A percentile compares a stretch with the other conserved stretches of the same genome.
These are phyloP conservation scores for Knufia petricola DNA, from an alignment of 2,329 filamentous ascomycete species.

Conservation along the genomic window DNA sequence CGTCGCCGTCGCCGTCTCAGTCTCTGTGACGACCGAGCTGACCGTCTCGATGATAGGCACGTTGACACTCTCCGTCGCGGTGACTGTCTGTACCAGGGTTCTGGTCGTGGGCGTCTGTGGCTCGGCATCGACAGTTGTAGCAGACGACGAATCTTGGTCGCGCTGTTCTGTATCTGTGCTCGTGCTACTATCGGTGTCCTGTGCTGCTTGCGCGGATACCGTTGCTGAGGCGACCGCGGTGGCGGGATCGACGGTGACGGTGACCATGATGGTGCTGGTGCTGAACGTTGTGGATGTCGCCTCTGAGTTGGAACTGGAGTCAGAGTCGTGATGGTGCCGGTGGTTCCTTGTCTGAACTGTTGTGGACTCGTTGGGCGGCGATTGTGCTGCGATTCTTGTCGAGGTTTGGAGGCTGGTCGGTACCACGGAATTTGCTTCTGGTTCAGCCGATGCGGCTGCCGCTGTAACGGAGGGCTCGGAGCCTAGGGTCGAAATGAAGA, in stretches of 20 bases:
- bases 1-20: slow-evolving; percentile 9
- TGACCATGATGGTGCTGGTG: not conserved
- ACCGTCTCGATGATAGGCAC: slow-evolving; percentile 4
- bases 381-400: not conserved
- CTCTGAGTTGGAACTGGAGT: too few relatives aligned
- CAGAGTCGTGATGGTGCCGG: not conserved
- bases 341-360: not conserved
- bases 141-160: too few relatives aligned
- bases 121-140: too few relatives aligned
- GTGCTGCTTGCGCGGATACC: not conserved
- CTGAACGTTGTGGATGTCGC: too few relatives aligned
- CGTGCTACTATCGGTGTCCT: slow-evolving; percentile 3
- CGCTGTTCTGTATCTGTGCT: slow-evolving; percentile 1
- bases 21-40: not conserved
- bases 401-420: too few relatives aligned
- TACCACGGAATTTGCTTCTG: too few relatives aligned
- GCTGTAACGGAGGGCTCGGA: not conserved
- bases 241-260: not conserved
- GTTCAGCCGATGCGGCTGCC: not conserved
- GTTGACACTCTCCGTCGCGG: slow-evolving; percentile 5
- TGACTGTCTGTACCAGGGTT: slow-evolving; percentile 5
- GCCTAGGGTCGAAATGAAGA: not conserved
- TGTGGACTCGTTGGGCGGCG: not conserved
- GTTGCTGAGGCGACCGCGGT: not conserved
- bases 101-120: not conserved